These are phyloP conservation scores for Salvia rosmarinus DNA, from an alignment of 257 asterid species.

Conservation along the genomic window DNA sequence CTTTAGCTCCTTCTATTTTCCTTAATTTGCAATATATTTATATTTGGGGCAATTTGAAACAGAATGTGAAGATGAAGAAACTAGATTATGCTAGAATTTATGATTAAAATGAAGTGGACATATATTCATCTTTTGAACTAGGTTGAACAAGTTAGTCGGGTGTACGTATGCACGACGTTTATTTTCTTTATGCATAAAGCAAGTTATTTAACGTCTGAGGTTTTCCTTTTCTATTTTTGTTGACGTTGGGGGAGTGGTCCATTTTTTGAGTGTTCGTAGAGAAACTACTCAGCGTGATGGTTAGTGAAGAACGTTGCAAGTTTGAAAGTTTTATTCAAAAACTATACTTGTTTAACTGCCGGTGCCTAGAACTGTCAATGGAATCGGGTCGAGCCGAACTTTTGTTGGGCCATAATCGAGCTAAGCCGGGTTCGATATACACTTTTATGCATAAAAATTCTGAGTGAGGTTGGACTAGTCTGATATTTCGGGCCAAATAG, in stretches of 20 bases:
- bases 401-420: too few relatives aligned
- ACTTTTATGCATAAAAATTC: too few relatives aligned
- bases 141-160: background rate
- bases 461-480: too few relatives aligned
- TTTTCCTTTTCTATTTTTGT: background rate
- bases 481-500: too few relatives aligned
- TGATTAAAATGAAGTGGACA: conserved; percentile 12
- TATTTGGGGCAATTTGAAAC: conserved; percentile 5
- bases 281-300: background rate
- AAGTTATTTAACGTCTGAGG: background rate
- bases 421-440: too few relatives aligned
- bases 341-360: too few relatives aligned
- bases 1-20: conserved; percentile 2
- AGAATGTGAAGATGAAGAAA: conserved; percentile 8
- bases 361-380: too few relatives aligned
- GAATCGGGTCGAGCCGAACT: too few relatives aligned
- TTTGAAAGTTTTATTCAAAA: too few relatives aligned
- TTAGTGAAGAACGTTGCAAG: background rate
- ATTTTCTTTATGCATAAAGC: background rate
- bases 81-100: background rate
- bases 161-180: background rate
- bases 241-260: background rate
- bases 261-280: too few relatives aligned
- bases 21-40: background rate
- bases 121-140: background rate